These are phyloP conservation scores for Effrenium voratum DNA, from an alignment of 73 alveolate genomes.

Conservation along the genomic window DNA sequence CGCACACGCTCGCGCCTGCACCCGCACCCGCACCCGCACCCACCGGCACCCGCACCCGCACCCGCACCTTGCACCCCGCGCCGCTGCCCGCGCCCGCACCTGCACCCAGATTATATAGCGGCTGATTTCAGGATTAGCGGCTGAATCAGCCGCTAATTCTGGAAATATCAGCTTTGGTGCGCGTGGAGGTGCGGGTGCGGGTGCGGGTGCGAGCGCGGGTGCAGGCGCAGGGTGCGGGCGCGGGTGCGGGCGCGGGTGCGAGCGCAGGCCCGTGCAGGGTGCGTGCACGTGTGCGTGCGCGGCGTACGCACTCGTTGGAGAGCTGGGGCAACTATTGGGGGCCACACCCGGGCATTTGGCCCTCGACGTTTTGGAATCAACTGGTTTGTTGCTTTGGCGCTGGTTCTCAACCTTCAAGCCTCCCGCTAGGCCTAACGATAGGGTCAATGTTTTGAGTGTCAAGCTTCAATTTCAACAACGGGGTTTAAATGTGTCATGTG, in stretches of 20 bases:
- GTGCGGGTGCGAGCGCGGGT: background rate
- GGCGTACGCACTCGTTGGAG: too few relatives aligned
- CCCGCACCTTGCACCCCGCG: slow-evolving; percentile 9
- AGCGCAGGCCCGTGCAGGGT: background rate
- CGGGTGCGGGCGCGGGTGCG: background rate
- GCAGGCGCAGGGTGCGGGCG: background rate
- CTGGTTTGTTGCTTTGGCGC: background rate
- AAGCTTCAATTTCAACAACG: too few relatives aligned
- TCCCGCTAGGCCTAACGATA: background rate
- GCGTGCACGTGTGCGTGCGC: background rate
- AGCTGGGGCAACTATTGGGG: too few relatives aligned
- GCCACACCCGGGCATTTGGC: too few relatives aligned
- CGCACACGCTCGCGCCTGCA: background rate
- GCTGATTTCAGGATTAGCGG: background rate
- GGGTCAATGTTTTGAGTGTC: background rate
- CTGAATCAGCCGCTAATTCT: background rate
- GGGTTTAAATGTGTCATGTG: background rate
- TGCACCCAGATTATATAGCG: background rate
- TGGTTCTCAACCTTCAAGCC: background rate
- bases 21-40: background rate
- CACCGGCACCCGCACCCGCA: background rate
- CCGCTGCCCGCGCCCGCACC: background rate
- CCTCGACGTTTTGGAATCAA: background rate
- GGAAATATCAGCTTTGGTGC: background rate
- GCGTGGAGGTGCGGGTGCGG: background rate